A percentile compares a stretch with the other conserved stretches of the same genome.
Evolutionary conservation across 2,329 filamentous ascomycete genomes (phyloP).

Genomic region (Camillea tinctor): DNA sequence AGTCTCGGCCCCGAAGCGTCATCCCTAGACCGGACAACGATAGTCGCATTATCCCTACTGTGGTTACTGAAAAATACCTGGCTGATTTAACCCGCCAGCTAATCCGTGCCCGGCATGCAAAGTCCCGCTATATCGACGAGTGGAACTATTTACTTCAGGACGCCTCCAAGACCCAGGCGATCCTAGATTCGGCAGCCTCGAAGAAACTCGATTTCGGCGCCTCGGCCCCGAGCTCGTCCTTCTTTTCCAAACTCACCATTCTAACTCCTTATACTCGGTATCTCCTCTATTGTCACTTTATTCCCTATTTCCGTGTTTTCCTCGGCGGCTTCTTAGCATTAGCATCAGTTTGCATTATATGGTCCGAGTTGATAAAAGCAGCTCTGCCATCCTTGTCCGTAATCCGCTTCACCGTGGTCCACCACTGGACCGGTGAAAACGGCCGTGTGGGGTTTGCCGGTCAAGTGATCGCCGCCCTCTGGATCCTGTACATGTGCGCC

Average conservation of each 20-base stretch:
- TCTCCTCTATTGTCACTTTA: slow-evolving; percentile 68
- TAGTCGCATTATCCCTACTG: slow-evolving; percentile 61
- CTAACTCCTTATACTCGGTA: slow-evolving; percentile 83
- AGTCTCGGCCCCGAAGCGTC: slow-evolving; percentile 50
- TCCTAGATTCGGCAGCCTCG: slow-evolving; percentile 80
- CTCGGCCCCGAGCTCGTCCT: slow-evolving; percentile 52
- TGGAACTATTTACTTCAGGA: slow-evolving; percentile 79
- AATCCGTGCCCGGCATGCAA: slow-evolving; percentile 77
- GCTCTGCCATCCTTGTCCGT: slow-evolving; percentile 74
- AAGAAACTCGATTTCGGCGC: slow-evolving; percentile 75
- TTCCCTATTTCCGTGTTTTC: slow-evolving; percentile 66
- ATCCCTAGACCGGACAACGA: slow-evolving; percentile 43
- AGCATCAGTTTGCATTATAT: slow-evolving; percentile 81
- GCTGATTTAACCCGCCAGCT: slow-evolving; percentile 84
- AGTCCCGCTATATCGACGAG: slow-evolving; percentile 77
- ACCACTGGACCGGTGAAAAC: slow-evolving; percentile 68
- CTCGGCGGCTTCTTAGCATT: slow-evolving; percentile 67
- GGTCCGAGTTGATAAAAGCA: slow-evolving; percentile 91
- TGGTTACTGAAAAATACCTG: slow-evolving; percentile 90
- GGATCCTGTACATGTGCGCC: slow-evolving; percentile 95
- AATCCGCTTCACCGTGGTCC: slow-evolving; percentile 65
- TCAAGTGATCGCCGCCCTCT: slow-evolving; percentile 78
- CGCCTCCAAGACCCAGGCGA: slow-evolving; percentile 72
- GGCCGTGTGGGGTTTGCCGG: slow-evolving; percentile 82
- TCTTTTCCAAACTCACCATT: slow-evolving; percentile 55